These are phyloP conservation scores for Amanita polypyramis DNA, from an alignment of 768 basidiomycete genomes.

Conservation along the genomic window DNA sequence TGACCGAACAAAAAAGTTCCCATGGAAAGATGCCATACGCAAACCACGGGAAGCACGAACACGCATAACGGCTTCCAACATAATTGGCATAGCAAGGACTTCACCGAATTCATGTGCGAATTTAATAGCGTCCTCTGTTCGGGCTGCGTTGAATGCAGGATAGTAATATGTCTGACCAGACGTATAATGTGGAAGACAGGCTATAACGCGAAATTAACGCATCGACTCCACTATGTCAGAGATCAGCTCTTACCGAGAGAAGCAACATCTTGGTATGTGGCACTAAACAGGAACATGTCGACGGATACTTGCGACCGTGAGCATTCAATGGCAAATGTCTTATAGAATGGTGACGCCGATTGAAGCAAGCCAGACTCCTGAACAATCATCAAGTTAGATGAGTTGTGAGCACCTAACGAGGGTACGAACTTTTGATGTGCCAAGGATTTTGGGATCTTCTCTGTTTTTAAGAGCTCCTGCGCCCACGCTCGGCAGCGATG, in stretches of 20 bases:
- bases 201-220: slow-evolving; percentile 26
- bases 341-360: slow-evolving; percentile 93
- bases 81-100: slow-evolving; percentile 87
- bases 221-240: neutral
- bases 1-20: slow-evolving; percentile 97
- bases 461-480: slow-evolving; percentile 90
- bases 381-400: neutral
- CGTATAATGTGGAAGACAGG: slow-evolving; percentile 92
- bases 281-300: slow-evolving; percentile 98
- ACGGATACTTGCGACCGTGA: slow-evolving; percentile 95
- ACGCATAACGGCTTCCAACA: slow-evolving; percentile 95
- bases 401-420: neutral
- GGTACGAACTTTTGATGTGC: slow-evolving; percentile 71
- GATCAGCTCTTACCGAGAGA: slow-evolving; percentile 55
- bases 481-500: slow-evolving; percentile 80
- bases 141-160: slow-evolving; percentile 92
- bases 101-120: slow-evolving; percentile 97
- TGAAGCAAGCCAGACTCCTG: slow-evolving; percentile 89
- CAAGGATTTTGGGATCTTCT: slow-evolving; percentile 93
- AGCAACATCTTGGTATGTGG: slow-evolving; percentile 91
- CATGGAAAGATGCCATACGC: slow-evolving; percentile 96
- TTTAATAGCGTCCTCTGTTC: slow-evolving; percentile 94
- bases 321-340: slow-evolving; percentile 97
- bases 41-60: slow-evolving; percentile 95
- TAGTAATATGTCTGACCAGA: slow-evolving; percentile 98